Percentiles rank a stretch among this genome's conserved stretches.
phyloP scores from a whole-genome alignment of 768 basidiomycete species.

The Termitomyces sp. region DNA sequence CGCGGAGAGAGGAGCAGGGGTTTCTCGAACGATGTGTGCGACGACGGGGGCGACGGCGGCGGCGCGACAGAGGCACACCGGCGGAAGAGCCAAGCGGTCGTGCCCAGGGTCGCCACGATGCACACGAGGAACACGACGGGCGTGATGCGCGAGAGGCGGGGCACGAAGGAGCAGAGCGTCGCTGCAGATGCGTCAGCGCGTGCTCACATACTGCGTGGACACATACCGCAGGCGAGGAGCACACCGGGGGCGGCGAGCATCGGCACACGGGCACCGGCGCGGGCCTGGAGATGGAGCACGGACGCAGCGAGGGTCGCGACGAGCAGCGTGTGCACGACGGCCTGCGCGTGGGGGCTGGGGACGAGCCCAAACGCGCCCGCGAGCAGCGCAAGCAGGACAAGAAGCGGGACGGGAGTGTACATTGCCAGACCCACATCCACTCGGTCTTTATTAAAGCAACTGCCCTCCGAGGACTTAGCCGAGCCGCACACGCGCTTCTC shows the following conservation, averaged over 20 bases:
- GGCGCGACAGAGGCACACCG: background rate
- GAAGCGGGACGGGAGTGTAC: constrained; percentile 10
- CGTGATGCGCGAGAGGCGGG: background rate
- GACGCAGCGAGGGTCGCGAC: constrained; percentile 5
- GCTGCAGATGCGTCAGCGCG: background rate
- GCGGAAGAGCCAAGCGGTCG: background rate
- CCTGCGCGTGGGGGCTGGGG: constrained; percentile 1
- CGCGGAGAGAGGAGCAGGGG: background rate
- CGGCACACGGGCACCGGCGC: background rate
- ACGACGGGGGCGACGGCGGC: background rate
- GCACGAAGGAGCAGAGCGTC: background rate
- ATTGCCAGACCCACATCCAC: background rate
- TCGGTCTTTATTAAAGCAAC: background rate
- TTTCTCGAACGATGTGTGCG: constrained; percentile 2
- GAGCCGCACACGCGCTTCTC: background rate
- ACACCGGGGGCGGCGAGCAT: background rate
- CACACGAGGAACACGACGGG: constrained; percentile 4
- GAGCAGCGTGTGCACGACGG: constrained; percentile 7
- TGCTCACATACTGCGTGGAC: background rate
- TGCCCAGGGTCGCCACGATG: constrained; percentile 1
- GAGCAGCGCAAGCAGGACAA: constrained; percentile 4
- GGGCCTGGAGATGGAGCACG: constrained; percentile 7
- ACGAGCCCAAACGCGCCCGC: constrained; percentile 2
- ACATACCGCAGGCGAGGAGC: constrained; percentile 5
- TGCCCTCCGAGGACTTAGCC: background rate